Evolutionary conservation across 2,329 filamentous ascomycete species (phyloP).

Genomic region (Diaporthe citriasiana): DNA sequence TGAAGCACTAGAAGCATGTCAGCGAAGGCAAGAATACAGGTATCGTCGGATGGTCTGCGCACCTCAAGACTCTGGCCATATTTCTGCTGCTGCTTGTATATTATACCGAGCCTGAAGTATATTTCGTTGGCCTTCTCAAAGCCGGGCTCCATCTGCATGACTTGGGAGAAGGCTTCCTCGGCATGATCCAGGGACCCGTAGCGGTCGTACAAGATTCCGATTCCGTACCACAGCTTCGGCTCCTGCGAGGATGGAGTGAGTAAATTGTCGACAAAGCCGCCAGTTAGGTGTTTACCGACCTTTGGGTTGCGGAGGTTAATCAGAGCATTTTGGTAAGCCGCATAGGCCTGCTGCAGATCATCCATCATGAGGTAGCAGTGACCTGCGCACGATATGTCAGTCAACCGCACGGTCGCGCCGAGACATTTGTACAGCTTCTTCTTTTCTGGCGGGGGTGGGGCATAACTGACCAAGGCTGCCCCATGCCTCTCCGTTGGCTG

Average conservation of each 20-base stretch:
- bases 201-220: constrained; percentile 95
- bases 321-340: constrained; percentile 94
- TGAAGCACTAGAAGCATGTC: constrained; percentile 81
- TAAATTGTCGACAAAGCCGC: constrained; percentile 9
- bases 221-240: constrained; percentile 98
- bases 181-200: constrained; percentile 98
- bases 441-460: not conserved
- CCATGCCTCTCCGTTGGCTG: constrained; percentile 94
- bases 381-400: constrained; percentile 65
- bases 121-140: constrained; percentile 99
- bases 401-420: constrained; percentile 31
- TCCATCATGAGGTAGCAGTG: constrained; percentile 99
- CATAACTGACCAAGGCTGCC: constrained; percentile 81
- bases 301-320: constrained; percentile 95
- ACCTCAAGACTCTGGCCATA: constrained; percentile 93
- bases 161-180: constrained; percentile 97
- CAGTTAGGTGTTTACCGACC: constrained; percentile 62
- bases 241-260: constrained; percentile 67
- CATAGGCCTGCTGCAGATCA: constrained; percentile 95
- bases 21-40: constrained; percentile 45
- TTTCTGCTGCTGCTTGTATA: constrained; percentile 98
- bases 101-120: constrained; percentile 98
- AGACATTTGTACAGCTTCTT: constrained; percentile 47
- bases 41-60: constrained; percentile 50
- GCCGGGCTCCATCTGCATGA: constrained; percentile 98